These are phyloP conservation scores for Neonectria neomacrospora DNA, from an alignment of 2,329 filamentous ascomycete genomes.

Conservation along the genomic window DNA sequence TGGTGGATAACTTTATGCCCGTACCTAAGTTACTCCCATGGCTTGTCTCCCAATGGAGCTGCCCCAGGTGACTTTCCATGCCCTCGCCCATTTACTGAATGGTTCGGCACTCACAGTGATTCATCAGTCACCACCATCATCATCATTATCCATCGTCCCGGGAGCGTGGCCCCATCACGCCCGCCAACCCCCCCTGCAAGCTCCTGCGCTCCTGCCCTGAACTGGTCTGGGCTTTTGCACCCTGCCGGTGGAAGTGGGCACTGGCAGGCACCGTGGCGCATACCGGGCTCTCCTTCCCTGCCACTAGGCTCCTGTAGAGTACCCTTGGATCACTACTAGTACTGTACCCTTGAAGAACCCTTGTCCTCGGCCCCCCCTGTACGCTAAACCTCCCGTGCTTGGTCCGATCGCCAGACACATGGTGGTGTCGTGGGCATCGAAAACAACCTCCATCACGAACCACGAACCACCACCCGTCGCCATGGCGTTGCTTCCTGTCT, in stretches of 20 bases:
- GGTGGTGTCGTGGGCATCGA: slow-evolving; percentile 41
- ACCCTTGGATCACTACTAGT: not conserved
- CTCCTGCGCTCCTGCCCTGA: not conserved
- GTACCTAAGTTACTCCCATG: too few species aligned
- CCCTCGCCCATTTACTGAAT: too few species aligned
- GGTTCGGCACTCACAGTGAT: too few species aligned
- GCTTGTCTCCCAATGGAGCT: too few species aligned
- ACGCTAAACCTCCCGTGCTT: slow-evolving; percentile 35
- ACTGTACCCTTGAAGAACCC: not conserved
- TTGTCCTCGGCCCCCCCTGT: slow-evolving; percentile 28
- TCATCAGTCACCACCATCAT: too few species aligned
- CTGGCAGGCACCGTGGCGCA: slow-evolving; percentile 17
- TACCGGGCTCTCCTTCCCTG: slow-evolving; percentile 5
- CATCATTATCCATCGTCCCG: not conserved
- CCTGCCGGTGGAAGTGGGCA: not conserved
- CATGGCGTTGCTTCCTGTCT: slow-evolving; percentile 13
- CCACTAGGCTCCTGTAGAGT: not conserved
- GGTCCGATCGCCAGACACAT: slow-evolving; percentile 42
- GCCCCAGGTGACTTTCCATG: too few species aligned
- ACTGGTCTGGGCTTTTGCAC: not conserved
- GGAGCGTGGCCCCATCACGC: not conserved
- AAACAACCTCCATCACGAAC: slow-evolving; percentile 8
- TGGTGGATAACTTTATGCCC: too few species aligned
- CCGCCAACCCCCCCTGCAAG: slow-evolving; percentile 6
- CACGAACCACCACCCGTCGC: not conserved